phyloP scores from a whole-genome alignment of 129 eudicot genomes.

The Helianthus tuberosus region DNA sequence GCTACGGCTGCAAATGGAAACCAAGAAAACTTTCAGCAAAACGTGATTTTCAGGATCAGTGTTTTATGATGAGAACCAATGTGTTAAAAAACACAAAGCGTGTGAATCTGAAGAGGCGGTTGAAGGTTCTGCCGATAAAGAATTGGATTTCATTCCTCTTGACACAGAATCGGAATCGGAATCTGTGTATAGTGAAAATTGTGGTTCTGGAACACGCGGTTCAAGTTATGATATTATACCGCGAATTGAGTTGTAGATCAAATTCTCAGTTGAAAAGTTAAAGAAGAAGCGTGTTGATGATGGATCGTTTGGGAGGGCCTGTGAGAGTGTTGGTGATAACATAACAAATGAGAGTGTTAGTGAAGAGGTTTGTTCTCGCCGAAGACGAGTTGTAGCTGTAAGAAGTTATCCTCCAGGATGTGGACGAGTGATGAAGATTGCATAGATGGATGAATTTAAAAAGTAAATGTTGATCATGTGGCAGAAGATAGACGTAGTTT shows the following conservation, averaged over 20 bases:
- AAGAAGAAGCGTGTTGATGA: neutral
- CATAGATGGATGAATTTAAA: too few species aligned
- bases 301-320: neutral
- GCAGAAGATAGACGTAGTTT: too few species aligned
- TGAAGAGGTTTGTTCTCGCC: too few species aligned
- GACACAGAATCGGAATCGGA: constrained; percentile 14
- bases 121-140: neutral
- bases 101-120: constrained; percentile 8
- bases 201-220: neutral
- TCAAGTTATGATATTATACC: constrained; percentile 20
- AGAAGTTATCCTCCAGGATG: too few species aligned
- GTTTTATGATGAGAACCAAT: constrained; percentile 20
- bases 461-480: too few species aligned
- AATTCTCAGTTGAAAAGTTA: constrained; percentile 6
- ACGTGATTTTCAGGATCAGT: constrained; percentile 22
- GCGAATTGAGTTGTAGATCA: constrained; percentile 1
- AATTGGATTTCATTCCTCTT: constrained; percentile 4
- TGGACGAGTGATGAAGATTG: too few species aligned
- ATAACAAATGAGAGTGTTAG: too few species aligned
- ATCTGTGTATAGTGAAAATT: constrained; percentile 1
- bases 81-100: constrained; percentile 19
- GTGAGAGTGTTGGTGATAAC: neutral
- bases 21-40: constrained; percentile 31
- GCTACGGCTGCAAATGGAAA: constrained; percentile 23
- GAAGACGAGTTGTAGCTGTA: too few species aligned